Conservation (phyloP, 495 filamentous ascomycete species). For the Xylona heveae region DNA sequence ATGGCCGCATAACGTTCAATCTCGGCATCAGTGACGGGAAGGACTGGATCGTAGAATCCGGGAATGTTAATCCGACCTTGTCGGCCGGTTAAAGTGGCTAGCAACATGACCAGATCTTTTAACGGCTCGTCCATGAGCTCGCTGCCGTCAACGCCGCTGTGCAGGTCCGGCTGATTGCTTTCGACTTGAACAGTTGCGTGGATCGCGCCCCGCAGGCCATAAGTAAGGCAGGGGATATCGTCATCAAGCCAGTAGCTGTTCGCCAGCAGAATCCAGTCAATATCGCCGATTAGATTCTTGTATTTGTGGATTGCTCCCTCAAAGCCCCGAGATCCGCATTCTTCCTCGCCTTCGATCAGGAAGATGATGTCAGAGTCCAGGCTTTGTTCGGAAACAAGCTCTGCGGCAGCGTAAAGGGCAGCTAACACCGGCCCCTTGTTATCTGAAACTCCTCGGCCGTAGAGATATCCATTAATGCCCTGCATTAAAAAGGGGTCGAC, state of each 20-base stretch:
- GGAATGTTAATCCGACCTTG: constrained; percentile 42
- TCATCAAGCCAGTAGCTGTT: constrained; percentile 99
- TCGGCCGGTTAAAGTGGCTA: constrained; percentile 53
- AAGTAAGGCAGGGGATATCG: constrained; percentile 83
- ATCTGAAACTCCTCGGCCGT: constrained; percentile 90
- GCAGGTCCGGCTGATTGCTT: constrained; percentile 71
- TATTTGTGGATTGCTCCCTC: constrained; percentile 52
- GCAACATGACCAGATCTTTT: constrained; percentile 67
- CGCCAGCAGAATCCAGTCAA: constrained; percentile 84
- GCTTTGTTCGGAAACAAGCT: constrained; percentile 54
- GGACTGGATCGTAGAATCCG: constrained; percentile 68
- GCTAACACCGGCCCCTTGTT: constrained; percentile 93
- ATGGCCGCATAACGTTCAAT: constrained; percentile 70
- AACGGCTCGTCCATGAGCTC: constrained; percentile 70
- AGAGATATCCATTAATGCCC: constrained; percentile 79
- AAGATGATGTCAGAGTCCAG: constrained; percentile 79
- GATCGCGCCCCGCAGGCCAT: constrained; percentile 83
- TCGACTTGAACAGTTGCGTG: constrained; percentile 77
- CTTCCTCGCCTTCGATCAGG: constrained; percentile 91
- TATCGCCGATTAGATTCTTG: constrained; percentile 65
- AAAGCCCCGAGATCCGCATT: constrained; percentile 82
- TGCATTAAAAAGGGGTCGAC: constrained; percentile 69
- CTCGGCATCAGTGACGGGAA: constrained; percentile 54
- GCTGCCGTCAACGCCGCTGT: constrained; percentile 89
- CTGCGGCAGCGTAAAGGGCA: constrained; percentile 78